Base-by-base conservation (phyloP, 2,329 filamentous ascomycete genomes). In the Exophiala aquamarina region DNA sequence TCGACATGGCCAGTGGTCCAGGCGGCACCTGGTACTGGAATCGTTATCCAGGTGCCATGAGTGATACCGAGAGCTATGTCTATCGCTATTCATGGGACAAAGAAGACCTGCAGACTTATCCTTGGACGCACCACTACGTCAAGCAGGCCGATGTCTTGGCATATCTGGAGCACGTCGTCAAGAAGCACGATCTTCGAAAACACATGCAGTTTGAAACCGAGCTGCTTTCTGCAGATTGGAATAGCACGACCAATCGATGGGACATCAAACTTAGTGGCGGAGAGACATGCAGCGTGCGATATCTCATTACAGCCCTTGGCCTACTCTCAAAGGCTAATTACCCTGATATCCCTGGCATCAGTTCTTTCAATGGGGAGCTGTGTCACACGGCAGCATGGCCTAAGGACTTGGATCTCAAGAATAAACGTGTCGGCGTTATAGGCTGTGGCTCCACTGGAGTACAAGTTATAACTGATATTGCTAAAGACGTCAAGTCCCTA, bases 381-480 rank as follows among this genome's bases (percentile, higher is more conserved):
- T 72, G 80, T 56, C 80, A 83, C 60, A 76, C 78, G 0, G 79
- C 77, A 1, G 77, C 76, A 59, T 83, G 81, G 81, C 79, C 81
- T 1, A 17, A 45, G 10, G 65, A 73, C 2, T 68, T 83, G 14
- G 70, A 77, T 38, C 71, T 82, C 20, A 71, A 71, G 32, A 73
- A 72, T 39, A 85, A 85, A 61, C 71, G 74, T 13, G 74, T 79
- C 43, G 82, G 75, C 15, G 74, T 85, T 43, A 77, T 86, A 23
- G 82, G 83, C 7, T 84, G 80, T 0, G 82, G 82, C 1, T 77
- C 21, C 5, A 43, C 40, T 10, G 82, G 82, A 1, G 75, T 84
- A 2, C 82, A 86, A 55, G 75, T 83, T 34, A 72, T 75, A 0
- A 82, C 86, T 52, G 80, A 79, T 37, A 77, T 76, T 61, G 77